Base-by-base conservation (phyloP, 108 stramenopile genomes). In the Nitzschia putrida region DNA sequence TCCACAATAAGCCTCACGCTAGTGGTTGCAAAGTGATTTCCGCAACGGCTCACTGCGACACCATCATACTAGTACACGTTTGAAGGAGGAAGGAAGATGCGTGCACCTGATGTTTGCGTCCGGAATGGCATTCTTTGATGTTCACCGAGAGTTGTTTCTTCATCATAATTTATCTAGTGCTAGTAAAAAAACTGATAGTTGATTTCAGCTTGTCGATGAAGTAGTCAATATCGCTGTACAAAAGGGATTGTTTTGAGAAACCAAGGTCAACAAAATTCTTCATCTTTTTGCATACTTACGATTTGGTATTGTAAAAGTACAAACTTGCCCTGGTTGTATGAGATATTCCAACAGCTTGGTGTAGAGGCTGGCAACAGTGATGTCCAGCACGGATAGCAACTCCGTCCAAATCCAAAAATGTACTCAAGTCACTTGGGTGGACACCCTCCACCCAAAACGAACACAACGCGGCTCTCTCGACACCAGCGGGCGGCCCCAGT, bases 291-390 rank as follows among this genome's bases (percentile, higher is more conserved):
- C 29, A 34, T 18, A 74, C 81, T 68, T 66, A 82, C 76, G 92
- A 80, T 76, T 92, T 88, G 25, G 89, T 92, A 63, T 93, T 95
- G 89, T 95, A 95, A 74, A 95, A 84, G 51, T 91, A 90, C 14
- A 91, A 73, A 76, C 90, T 92, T 10, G 92, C 95, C 53, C 95
- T 61, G 0, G 90, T 89, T 21, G 95, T 90, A 72, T 95, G 94
- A 45, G 86, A 83, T 41, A 88, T 84, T 13, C 94, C 96, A 39
- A 93, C 82, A 42, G 86, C 81, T 7, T 86, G 73, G 77, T 98
- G 98, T 68, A 98, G 71, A 7, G 98, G 96, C 80, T 98, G 97
- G 68, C 95, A 95, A 73, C 98, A 98, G 74, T 98, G 98, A 89
- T 97, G 97, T 12, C 98, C 98, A 22, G 96, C 93, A 24, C 98